These are phyloP conservation scores for Scutellaria barbata DNA, from an alignment of 257 asterid genomes.

Conservation along the genomic window DNA sequence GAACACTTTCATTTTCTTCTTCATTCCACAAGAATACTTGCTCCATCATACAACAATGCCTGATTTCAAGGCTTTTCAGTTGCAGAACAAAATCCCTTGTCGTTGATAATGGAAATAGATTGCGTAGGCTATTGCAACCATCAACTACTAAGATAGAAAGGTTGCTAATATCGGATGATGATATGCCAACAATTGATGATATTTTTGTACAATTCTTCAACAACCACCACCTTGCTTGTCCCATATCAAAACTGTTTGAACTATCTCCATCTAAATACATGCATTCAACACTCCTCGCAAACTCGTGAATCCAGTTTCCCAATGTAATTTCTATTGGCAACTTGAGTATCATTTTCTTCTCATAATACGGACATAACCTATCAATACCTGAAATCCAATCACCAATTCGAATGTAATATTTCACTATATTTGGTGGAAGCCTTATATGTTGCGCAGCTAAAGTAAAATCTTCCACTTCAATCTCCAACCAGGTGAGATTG, in stretches of 20 bases:
- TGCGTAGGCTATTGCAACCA: neutral
- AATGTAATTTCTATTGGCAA: neutral
- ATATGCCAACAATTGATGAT: neutral
- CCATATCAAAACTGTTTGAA: neutral
- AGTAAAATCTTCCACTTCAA: neutral
- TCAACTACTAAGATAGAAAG: neutral
- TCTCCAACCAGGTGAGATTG: constrained; percentile 4
- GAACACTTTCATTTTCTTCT: neutral
- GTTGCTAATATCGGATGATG: neutral
- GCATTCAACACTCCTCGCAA: neutral
- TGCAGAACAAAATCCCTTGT: neutral
- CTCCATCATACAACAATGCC: neutral
- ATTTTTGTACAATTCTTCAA: neutral
- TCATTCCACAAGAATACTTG: constrained; percentile 9
- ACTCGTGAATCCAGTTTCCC: neutral
- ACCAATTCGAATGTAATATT: neutral
- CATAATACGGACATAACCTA: neutral
- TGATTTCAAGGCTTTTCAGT: neutral
- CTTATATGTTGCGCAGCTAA: neutral
- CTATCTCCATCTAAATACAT: neutral
- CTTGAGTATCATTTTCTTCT: neutral
- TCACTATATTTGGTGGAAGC: constrained; percentile 3
- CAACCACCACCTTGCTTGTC: neutral
- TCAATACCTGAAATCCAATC: too few species aligned
- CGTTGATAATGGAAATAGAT: neutral